Conservation (phyloP, 169 alveolate species). For the Cryptosporidium viatorum region DNA sequence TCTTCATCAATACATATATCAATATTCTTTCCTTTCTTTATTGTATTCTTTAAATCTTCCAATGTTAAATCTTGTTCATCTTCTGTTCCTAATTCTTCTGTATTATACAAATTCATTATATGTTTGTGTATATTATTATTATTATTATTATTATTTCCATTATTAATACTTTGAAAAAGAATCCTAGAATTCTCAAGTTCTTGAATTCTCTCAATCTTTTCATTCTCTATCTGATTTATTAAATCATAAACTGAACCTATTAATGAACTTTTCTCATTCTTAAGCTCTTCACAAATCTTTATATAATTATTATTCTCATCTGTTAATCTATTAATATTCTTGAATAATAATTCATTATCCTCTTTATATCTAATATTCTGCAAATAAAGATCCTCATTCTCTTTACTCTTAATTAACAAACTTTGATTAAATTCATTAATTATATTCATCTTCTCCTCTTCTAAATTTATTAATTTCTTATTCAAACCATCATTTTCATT, state of each 20-base stretch:
- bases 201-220: constrained; percentile 73
- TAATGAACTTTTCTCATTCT: constrained; percentile 50
- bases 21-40: neutral
- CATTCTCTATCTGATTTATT: constrained; percentile 66
- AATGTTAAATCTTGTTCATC: constrained; percentile 8
- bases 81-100: neutral
- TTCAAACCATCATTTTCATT: constrained; percentile 11
- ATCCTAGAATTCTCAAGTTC: constrained; percentile 70
- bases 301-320: constrained; percentile 44
- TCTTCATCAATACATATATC: neutral
- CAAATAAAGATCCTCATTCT: constrained; percentile 42
- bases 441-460: constrained; percentile 2
- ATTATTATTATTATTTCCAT: neutral
- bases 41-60: constrained; percentile 62
- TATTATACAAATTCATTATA: neutral
- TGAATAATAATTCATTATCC: constrained; percentile 11
- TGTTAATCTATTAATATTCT: constrained; percentile 10
- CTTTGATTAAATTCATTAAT: constrained; percentile 34
- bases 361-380: constrained; percentile 16
- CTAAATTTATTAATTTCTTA: neutral
- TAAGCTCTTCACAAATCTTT: constrained; percentile 19
- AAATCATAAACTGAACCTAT: constrained; percentile 65
- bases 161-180: constrained; percentile 58
- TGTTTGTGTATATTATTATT: neutral
- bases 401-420: constrained; percentile 6